Evolutionary conservation across 2,329 filamentous ascomycete species (phyloP), one percentile per base, ranked within the genome.

Genomic region (Scopulariopsis brevicaulis): DNA sequence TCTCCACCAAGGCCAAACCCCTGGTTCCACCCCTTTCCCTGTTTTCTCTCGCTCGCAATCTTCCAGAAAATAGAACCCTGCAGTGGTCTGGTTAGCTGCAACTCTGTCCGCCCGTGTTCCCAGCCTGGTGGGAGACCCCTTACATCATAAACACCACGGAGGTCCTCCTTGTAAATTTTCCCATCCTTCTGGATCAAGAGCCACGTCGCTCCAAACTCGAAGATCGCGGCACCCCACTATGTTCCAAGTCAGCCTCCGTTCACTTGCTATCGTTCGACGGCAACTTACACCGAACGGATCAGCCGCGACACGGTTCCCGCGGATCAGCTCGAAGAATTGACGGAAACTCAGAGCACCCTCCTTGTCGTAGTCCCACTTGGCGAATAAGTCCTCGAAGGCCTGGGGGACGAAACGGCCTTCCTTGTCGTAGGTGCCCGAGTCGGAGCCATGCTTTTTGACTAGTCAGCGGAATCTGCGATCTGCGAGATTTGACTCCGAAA

Each of bases 101-200:
- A 12, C 18, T 8, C 4, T 32, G 14, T 11, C 14, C 15, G 40
- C 20, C 48, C 53, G 58, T 51, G 57, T 58, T 12, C 37, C 60
- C n/a, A n/a, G 56, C 62, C 57, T 24, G 60, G 59, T 7, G 59
- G 15, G 54, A 59, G 60, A n/a, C 60, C n/a, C 40, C 54, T 50
- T 50, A 56, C 65, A 40, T 67, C 65, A 6, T 64, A 67, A 5
- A 67, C 32, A 3, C 60, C 59, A 0, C 65, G 63, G 8, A 67
- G 60, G 10, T 84, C 81, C 53, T 84, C 80, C 67, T 84, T 84
- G 64, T 68, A 73, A 68, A 84, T 74, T 55, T 71, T 70, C 0
- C 81, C 81, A 64, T 84, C 78, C 48, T 75, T 72, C 0, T 81
- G 79, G 76, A 64, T 65, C 1, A 82, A 67, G 52, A 84, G 68